phyloP scores from a whole-genome alignment of 2,329 filamentous ascomycete genomes.

The Pseudogymnoascus sp. region DNA sequence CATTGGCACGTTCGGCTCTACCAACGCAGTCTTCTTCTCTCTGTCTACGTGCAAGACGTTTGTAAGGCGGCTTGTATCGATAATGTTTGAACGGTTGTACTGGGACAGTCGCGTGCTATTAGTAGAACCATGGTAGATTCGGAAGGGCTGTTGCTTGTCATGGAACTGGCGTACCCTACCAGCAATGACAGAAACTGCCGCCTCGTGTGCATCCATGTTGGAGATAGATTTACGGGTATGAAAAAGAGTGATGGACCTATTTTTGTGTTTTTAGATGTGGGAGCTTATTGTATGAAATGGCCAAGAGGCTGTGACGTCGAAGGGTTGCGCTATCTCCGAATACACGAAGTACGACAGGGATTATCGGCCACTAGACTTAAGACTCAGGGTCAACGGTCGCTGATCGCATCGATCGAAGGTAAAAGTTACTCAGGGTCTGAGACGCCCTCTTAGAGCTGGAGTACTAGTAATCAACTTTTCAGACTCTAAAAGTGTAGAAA shows the following conservation, averaged over 20 bases:
- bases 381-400: neutral
- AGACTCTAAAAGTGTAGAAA: neutral
- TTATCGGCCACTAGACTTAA: neutral
- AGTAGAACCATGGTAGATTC: conserved; percentile 50
- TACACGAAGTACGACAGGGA: neutral
- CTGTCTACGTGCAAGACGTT: conserved; percentile 38
- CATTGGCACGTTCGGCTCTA: conserved; percentile 65
- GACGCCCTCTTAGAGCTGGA: neutral
- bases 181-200: conserved; percentile 38
- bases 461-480: neutral
- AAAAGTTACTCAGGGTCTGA: neutral
- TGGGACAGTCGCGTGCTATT: conserved; percentile 38
- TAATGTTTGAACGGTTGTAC: conserved; percentile 28
- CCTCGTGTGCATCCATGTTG: conserved; percentile 30
- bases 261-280: neutral
- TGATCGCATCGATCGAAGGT: neutral
- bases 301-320: neutral
- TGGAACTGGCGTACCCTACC: conserved; percentile 39
- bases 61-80: conserved; percentile 41
- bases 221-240: neutral
- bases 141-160: conserved; percentile 40
- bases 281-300: neutral
- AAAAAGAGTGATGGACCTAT: neutral
- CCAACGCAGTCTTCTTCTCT: conserved; percentile 39
- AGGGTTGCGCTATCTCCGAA: neutral